Evolutionary conservation across 2,329 filamentous ascomycete genomes (phyloP), one percentile per base, ranked within the genome.

Genomic region (Monosporascus sp.): DNA sequence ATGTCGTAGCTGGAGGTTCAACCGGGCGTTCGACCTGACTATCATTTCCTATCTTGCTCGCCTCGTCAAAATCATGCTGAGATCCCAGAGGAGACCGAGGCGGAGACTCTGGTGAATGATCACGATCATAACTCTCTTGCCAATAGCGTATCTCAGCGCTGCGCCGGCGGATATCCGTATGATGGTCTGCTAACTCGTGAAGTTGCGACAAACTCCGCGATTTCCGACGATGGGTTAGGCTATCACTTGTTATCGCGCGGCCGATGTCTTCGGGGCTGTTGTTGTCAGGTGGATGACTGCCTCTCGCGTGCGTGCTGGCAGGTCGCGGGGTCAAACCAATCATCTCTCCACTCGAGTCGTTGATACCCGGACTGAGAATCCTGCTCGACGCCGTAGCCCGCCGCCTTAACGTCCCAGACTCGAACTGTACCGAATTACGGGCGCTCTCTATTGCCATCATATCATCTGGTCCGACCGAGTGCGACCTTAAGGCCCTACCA

Each of bases 141-240:
- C 83, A 85, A 60, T 82, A 83, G 14, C 80, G 77, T 39, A 85
- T 84, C 64, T 87, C 83, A 52, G 83, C 81, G 62, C 81, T 85
- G 31, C 82, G 77, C 37, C 81, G 76, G 44, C 82, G 75, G 4
- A 66, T 53, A 41, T 68, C 67, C 2, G 57, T 59, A 22, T 69
- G 66, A 18, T 60, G 61, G 4, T 68, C 65, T 3, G 69, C 68
- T 20, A 74, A 58, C 31, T 75, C 71, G 5, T 75, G 70, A 20
- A 85, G 69, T 9, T 81, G 79, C 0, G 81, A 82, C 11, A 86
- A 65, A 57, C 82, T 85, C 48, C 82, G 74, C 2, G 82, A 86
- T 46, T 82, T 77, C 44, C 83, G 75, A 46, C 79, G 77, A 27
- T 74, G 64, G 4, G 69, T 73, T 37, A 70, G 70, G 24, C 68